These are phyloP conservation scores for Gaeumannomyces sp. DNA, from an alignment of 2,329 filamentous ascomycete genomes.

Conservation along the genomic window DNA sequence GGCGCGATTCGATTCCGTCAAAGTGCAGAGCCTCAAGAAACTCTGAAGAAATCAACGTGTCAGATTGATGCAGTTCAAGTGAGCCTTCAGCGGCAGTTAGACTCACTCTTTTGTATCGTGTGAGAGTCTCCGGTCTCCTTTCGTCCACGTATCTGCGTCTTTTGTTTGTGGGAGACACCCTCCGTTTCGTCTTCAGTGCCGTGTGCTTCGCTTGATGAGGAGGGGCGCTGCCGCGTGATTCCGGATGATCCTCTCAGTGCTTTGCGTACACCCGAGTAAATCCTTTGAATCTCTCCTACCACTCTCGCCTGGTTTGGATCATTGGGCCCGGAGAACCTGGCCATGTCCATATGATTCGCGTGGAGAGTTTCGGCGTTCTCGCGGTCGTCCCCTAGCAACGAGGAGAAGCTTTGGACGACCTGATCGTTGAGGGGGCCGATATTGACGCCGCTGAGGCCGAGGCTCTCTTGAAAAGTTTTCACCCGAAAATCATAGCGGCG, in stretches of 20 bases:
- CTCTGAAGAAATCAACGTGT: too few species aligned
- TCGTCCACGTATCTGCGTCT: too few species aligned
- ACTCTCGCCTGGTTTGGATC: slow-evolving; percentile 15
- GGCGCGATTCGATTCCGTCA: background rate
- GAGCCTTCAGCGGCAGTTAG: too few species aligned
- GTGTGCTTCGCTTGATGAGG: too few species aligned
- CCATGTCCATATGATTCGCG: slow-evolving; percentile 17
- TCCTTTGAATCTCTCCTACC: slow-evolving; percentile 8
- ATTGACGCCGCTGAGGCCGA: slow-evolving; percentile 13
- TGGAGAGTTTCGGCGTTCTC: slow-evolving; percentile 16
- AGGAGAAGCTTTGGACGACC: slow-evolving; percentile 17
- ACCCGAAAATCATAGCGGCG: slow-evolving; percentile 15
- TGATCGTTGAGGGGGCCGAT: slow-evolving; percentile 13
- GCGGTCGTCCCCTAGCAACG: slow-evolving; percentile 14
- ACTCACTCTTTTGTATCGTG: background rate
- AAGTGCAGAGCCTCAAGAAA: background rate
- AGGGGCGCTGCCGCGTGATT: too few species aligned
- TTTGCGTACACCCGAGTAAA: background rate
- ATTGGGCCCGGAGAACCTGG: slow-evolving; percentile 12
- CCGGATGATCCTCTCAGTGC: too few species aligned
- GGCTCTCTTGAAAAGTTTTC: slow-evolving; percentile 19
- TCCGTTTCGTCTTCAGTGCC: too few species aligned
- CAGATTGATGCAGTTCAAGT: background rate
- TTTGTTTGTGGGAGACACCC: too few species aligned
- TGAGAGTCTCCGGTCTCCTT: too few species aligned